Conservation (phyloP, 2,329 filamentous ascomycete species). For the Amauroascus niger region DNA sequence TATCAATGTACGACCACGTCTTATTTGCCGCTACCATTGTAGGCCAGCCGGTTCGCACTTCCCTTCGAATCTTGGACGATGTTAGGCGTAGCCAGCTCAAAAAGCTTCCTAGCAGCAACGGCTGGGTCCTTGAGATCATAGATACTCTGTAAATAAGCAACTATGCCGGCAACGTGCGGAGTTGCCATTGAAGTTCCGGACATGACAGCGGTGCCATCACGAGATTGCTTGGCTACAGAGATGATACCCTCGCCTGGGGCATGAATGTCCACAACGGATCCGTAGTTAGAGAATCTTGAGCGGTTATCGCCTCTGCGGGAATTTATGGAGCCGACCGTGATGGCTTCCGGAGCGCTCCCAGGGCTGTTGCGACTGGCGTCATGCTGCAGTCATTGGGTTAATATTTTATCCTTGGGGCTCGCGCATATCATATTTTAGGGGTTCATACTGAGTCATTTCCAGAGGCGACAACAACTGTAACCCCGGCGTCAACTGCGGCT, state of each 20-base stretch:
- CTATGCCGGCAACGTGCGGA: conserved; percentile 87
- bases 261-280: conserved; percentile 98
- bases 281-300: conserved; percentile 86
- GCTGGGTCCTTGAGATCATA: not conserved
- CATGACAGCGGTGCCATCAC: conserved; percentile 95
- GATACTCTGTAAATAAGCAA: conserved; percentile 56
- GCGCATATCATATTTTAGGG: conserved; percentile 84
- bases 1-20: not conserved
- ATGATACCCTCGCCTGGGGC: conserved; percentile 92
- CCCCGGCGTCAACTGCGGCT: conserved; percentile 78
- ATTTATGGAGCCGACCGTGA: conserved; percentile 6
- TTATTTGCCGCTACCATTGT: conserved; percentile 11
- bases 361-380: conserved; percentile 7
- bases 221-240: conserved; percentile 96
- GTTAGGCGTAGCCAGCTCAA: not conserved
- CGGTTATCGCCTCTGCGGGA: conserved; percentile 1
- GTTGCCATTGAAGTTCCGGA: conserved; percentile 99
- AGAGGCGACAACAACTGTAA: conserved; percentile 96
- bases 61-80: not conserved
- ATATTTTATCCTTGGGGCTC: not conserved
- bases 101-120: not conserved
- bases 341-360: conserved; percentile 3
- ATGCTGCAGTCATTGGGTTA: not conserved
- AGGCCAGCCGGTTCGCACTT: conserved; percentile 4
- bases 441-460: conserved; percentile 98